A percentile compares a stretch with the other conserved stretches of the same genome.
phyloP scores from a whole-genome alignment of 108 stramenopile species.

The Fragilariopsis cylindrus region DNA sequence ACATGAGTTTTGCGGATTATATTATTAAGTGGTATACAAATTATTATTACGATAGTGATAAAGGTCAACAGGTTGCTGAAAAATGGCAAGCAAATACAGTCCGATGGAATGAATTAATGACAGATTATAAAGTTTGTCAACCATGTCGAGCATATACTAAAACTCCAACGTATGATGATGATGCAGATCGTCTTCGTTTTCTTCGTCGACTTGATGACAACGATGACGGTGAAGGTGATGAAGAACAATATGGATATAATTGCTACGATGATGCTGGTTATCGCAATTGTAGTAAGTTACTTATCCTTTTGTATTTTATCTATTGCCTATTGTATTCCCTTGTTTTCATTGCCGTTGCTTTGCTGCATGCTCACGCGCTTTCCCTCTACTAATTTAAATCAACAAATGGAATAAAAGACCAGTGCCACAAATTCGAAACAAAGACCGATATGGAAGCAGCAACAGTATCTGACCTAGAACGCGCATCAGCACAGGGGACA shows the following conservation, averaged over 20 bases:
- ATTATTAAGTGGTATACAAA: slow-evolving; percentile 5
- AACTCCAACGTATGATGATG: background rate
- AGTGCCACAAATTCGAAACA: slow-evolving; percentile 22
- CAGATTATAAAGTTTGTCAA: slow-evolving; percentile 43
- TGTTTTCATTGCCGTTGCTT: too few species aligned
- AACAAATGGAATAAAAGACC: background rate
- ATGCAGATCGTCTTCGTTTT: background rate
- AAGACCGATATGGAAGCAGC: slow-evolving; percentile 18
- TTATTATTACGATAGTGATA: slow-evolving; percentile 7
- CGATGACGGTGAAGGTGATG: slow-evolving; percentile 9
- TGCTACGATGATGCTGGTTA: slow-evolving; percentile 56
- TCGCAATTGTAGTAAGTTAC: slow-evolving; percentile 32
- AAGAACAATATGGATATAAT: slow-evolving; percentile 17
- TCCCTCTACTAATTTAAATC: background rate
- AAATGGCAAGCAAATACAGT: slow-evolving; percentile 9
- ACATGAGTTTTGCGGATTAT: slow-evolving; percentile 22
- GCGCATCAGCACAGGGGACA: slow-evolving; percentile 11
- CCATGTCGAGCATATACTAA: slow-evolving; percentile 43
- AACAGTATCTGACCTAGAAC: slow-evolving; percentile 10
- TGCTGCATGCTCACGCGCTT: background rate
- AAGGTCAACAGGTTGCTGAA: slow-evolving; percentile 2
- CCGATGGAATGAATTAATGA: slow-evolving; percentile 36
- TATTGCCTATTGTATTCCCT: background rate
- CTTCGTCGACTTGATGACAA: background rate
- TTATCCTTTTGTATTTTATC: background rate